Base-by-base conservation (phyloP, 2,329 filamentous ascomycete species). In the Juglanconis sp. region DNA sequence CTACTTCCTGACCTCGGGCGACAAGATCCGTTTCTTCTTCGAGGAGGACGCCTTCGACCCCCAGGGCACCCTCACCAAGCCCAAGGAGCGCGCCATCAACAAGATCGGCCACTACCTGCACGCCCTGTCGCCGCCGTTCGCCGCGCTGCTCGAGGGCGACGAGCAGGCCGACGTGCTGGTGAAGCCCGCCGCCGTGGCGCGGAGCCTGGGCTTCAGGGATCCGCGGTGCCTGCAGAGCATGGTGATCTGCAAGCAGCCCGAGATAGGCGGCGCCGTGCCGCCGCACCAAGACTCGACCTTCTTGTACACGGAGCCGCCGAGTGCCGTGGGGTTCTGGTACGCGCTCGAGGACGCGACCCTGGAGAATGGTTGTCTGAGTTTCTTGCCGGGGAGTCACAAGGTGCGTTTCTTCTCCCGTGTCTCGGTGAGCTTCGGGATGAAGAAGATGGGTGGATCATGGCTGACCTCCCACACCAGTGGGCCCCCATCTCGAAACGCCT, bases 211-310 rank as follows among this genome's bases (percentile, higher is more conserved):
- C 2, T 96, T 92, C 77, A 68, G 66, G 4, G 91, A 96, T 72
- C 91, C 93, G 2, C 80, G 89, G 24, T 85, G 82, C 62, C 80
- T 99, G 56, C 95, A 99, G 79, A 95, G 90, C 73, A 99, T 99
- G 95, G 83, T 98, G 34, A 98, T 99, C 68, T 97, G 92, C 84
- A 99, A 99, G 75, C 94, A 97, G 77, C 93, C 95, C 30, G 91
- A 96, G 76, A 97, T 98, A 56, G 95, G 95, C 34, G 94, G 91
- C 30, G 90, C 90, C 2, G 95, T 98, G 48, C 92, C 90, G 1
- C 86, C 92, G 30, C 95, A 99, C 73, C 93, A 96, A 76, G 94
- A 98, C 74, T 91, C 86, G 65, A 93, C 92, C 1, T 99, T 98
- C 68, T 68, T 99, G 63, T 98, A 96, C 73, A 98, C 95, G 1